Evolutionary conservation across 2,329 filamentous ascomycete species (phyloP), one percentile per base, ranked within the genome.

Genomic region (Purpureocillium lavendulum): DNA sequence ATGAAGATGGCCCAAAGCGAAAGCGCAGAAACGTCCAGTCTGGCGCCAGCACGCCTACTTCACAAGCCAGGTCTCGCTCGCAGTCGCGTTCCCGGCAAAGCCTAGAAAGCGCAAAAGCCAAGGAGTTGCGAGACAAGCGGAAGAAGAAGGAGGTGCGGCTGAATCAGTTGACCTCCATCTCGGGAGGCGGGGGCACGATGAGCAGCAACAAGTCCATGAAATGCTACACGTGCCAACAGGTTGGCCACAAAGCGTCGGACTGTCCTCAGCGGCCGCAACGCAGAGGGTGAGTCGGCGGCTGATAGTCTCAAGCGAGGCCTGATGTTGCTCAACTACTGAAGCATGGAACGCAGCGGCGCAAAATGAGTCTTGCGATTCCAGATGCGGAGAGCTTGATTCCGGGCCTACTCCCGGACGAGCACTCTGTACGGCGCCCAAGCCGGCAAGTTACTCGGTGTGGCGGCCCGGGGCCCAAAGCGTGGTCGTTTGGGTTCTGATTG

Each of bases 121-220:
- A 70, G 46, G 66, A 76, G 47, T 58, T 80, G 14, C 72, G 75
- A 7, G 73, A 77, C 32, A 71, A 73, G 53, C 66, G 78, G 33
- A 72, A 75, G 50, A 78, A 78, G 57, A 82, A 81, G 56, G 76
- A 82, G 40, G 69, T 85, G 38, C 80, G 81, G 44, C 60, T 87
- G 40, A 82, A 82, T 52, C 69, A 69, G 17, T 55, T 80, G 40
- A 71, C 68, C 4, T 81, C 77, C 2, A 76, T 86, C 35, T 84
- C 80, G n/a, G 53, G 54, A 2, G 52, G 49, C 2, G 60, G 59
- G 10, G 21, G 21, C 10, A 26, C 21, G 10, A 26, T 26, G 21
- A 26, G 47, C n/a, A 49, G 41, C 33, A 40, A 39, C 38, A 55
- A 54, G 35, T 24, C 48, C 17, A 50, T 58, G 46, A 66, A 64